phyloP scores from a whole-genome alignment of 805 yeast species.

The Diddensiella santjacobensis region DNA sequence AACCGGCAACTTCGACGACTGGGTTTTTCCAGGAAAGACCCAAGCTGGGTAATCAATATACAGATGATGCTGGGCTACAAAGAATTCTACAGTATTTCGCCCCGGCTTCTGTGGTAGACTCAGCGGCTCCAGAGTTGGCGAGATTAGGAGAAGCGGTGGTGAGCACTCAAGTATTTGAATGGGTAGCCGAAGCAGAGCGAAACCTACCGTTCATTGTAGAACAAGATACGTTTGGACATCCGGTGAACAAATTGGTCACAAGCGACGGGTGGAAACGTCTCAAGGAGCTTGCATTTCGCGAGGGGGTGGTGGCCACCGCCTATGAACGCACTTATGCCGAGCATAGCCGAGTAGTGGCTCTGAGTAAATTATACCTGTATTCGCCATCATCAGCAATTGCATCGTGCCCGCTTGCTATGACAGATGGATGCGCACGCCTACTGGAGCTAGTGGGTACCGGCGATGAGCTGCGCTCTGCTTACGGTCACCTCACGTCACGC shows the following conservation, averaged over 20 bases:
- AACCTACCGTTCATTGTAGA: conserved; percentile 28
- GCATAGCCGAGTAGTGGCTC: conserved; percentile 26
- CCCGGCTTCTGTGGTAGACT: conserved; percentile 9
- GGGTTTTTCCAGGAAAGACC: conserved; percentile 30
- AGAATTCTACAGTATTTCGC: conserved; percentile 22
- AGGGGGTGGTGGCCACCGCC: conserved; percentile 30
- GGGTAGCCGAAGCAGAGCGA: conserved; percentile 30
- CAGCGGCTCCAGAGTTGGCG: conserved; percentile 19
- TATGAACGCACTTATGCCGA: conserved; percentile 27
- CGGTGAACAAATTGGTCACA: conserved; percentile 27
- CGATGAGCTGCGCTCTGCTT: conserved; percentile 13
- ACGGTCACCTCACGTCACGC: conserved; percentile 23
- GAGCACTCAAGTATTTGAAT: conserved; percentile 23
- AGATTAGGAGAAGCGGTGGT: conserved; percentile 27
- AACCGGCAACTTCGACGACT: conserved; percentile 25
- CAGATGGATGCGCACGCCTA: conserved; percentile 33
- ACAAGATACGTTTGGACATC: conserved; percentile 31
- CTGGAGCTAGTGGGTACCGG: conserved; percentile 21
- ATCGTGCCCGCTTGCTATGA: conserved; percentile 34
- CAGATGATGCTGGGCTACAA: conserved; percentile 22
- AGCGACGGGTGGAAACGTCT: conserved; percentile 31
- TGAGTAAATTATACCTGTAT: conserved; percentile 27
- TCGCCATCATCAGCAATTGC: conserved; percentile 32
- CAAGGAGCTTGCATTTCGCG: conserved; percentile 21
- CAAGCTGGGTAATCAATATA: conserved; percentile 26